Conservation (phyloP, 345 rosid genomes). For the Arabis hirsuta region DNA sequence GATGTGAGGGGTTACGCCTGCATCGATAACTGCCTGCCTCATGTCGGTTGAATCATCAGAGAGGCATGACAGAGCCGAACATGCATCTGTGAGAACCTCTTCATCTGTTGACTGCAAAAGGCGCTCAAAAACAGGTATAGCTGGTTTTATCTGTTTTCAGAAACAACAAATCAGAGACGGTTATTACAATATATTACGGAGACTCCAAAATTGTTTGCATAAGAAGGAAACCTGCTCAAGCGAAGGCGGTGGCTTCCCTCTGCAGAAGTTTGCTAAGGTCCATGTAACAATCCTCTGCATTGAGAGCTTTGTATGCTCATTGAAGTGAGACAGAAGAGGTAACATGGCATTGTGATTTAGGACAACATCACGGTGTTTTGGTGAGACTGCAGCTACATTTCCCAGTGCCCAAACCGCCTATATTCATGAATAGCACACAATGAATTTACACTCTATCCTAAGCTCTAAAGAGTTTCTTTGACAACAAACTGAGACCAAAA, state of each 20-base stretch:
- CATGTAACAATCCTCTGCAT: conserved; percentile 88
- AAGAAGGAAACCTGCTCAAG: conserved; percentile 64
- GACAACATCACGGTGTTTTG: conserved; percentile 75
- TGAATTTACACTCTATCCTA: no score
- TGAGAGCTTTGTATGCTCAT: conserved; percentile 71
- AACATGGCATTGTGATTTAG: conserved; percentile 63
- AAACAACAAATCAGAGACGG: no score
- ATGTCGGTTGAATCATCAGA: no score
- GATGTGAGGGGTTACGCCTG: no score
- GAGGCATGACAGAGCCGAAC: no score
- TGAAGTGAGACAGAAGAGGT: conserved; percentile 67
- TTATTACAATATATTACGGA: background rate
- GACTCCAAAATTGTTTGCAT: conserved; percentile 2
- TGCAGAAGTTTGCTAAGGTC: conserved; percentile 82
- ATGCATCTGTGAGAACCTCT: no score
- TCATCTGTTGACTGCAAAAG: no score
- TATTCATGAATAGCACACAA: background rate
- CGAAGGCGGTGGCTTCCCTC: conserved; percentile 80
- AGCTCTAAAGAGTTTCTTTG: no score
- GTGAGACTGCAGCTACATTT: conserved; percentile 89
- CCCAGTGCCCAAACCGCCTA: conserved; percentile 95
- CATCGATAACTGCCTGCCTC: no score
- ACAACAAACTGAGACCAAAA: no score
- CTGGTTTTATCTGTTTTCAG: background rate
- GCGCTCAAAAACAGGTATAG: conserved; percentile 40